These are phyloP conservation scores for Ophiocordyceps sinensis DNA, from an alignment of 2,329 filamentous ascomycete genomes.

Conservation along the genomic window DNA sequence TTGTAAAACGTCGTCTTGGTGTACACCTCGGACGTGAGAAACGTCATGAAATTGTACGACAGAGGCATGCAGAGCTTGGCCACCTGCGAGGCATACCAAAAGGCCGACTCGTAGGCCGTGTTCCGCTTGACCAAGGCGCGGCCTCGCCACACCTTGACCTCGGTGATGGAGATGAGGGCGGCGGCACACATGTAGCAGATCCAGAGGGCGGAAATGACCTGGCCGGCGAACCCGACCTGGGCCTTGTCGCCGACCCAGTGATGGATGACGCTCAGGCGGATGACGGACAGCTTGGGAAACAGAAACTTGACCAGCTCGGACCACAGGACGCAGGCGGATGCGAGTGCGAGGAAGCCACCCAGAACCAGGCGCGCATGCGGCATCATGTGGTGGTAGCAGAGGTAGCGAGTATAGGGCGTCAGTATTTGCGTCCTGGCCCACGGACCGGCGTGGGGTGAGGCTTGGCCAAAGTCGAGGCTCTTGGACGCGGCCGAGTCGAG, in stretches of 20 bases:
- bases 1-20: conserved; percentile 69
- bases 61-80: conserved; percentile 86
- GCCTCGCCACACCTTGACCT: conserved; percentile 96
- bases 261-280: conserved; percentile 54
- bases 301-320: conserved; percentile 83
- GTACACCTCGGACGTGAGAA: conserved; percentile 61
- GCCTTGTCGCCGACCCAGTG: conserved; percentile 57
- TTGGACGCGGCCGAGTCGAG: conserved; percentile 72
- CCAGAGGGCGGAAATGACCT: conserved; percentile 74
- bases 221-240: conserved; percentile 73
- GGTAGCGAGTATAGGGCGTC: conserved; percentile 69
- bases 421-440: conserved; percentile 45
- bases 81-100: conserved; percentile 90
- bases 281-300: conserved; percentile 59
- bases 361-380: conserved; percentile 51
- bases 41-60: conserved; percentile 92
- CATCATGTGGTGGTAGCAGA: conserved; percentile 59
- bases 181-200: conserved; percentile 92
- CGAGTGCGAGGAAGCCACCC: conserved; percentile 54
- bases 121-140: conserved; percentile 79
- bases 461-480: conserved; percentile 58
- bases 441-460: conserved; percentile 38
- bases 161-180: conserved; percentile 73
- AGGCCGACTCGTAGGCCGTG: conserved; percentile 83
- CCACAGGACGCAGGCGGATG: conserved; percentile 79